Percentiles rank a stretch among this genome's conserved stretches.
Conservation (phyloP, 2,329 filamentous ascomycete species). For the Hypoxylon sp. region DNA sequence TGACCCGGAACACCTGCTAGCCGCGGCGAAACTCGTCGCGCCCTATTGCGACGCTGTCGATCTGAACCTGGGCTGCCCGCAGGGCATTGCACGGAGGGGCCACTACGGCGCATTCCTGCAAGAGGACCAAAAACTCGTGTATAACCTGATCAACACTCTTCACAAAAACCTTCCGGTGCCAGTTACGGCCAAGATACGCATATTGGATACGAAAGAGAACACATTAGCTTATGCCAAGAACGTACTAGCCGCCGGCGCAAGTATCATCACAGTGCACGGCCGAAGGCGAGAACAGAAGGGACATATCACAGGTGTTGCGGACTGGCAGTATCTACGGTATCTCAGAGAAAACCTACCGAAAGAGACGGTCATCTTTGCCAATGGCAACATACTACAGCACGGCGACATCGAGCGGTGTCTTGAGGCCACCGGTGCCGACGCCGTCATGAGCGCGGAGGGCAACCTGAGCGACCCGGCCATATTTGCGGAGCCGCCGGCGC, state of each 20-base stretch:
- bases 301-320: slow-evolving; percentile 90
- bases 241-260: slow-evolving; percentile 87
- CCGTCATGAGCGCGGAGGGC: slow-evolving; percentile 94
- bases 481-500: slow-evolving; percentile 76
- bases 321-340: slow-evolving; percentile 88
- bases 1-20: slow-evolving; percentile 81
- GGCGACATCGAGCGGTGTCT: slow-evolving; percentile 83
- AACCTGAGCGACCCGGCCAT: slow-evolving; percentile 93
- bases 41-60: slow-evolving; percentile 96
- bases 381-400: slow-evolving; percentile 89
- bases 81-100: slow-evolving; percentile 91
- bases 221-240: slow-evolving; percentile 91
- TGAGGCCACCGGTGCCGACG: slow-evolving; percentile 87
- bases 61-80: slow-evolving; percentile 93
- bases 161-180: slow-evolving; percentile 83
- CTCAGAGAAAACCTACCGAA: slow-evolving; percentile 83
- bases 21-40: slow-evolving; percentile 80
- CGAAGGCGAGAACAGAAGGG: slow-evolving; percentile 92
- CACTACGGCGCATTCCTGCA: slow-evolving; percentile 95
- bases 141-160: slow-evolving; percentile 83
- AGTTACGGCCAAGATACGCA: slow-evolving; percentile 93
- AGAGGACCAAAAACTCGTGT: slow-evolving; percentile 88
- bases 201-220: slow-evolving; percentile 86
- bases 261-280: slow-evolving; percentile 93
- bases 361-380: slow-evolving; percentile 95